Percentiles rank a stretch among this genome's conserved stretches.
Evolutionary conservation across 106 monocot species (phyloP).

Genomic region (Gastrodia elata): DNA sequence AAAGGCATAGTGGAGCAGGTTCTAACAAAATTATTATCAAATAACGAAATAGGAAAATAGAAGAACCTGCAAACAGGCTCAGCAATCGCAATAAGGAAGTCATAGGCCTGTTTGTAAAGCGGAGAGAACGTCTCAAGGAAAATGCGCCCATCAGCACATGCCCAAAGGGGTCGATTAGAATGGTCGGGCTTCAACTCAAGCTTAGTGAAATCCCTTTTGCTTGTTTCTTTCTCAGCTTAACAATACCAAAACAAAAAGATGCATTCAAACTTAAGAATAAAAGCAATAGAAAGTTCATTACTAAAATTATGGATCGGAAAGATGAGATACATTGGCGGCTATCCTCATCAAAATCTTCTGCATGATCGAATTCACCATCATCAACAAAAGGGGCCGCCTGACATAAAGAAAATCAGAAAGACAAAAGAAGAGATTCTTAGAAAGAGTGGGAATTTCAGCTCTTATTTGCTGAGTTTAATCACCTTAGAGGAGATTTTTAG

Average conservation of each 20-base stretch:
- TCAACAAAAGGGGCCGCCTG: conserved; percentile 20
- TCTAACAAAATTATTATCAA: background rate
- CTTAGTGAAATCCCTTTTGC: conserved; percentile 86
- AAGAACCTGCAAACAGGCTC: conserved; percentile 91
- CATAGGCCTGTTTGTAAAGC: conserved; percentile 94
- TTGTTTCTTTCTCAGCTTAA: conserved; percentile 31
- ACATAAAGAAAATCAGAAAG: background rate
- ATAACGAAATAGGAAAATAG: background rate
- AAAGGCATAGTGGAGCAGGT: background rate
- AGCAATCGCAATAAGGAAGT: conserved; percentile 95
- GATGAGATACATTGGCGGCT: conserved; percentile 31
- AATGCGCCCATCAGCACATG: conserved; percentile 93
- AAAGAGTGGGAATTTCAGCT: background rate
- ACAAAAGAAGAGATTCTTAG: background rate
- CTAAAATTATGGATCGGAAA: background rate
- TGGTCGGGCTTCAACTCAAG: conserved; percentile 90
- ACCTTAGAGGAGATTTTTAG: conserved; percentile 24
- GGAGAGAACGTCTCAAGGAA: conserved; percentile 95
- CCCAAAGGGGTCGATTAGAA: conserved; percentile 76
- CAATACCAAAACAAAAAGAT: conserved; percentile 6
- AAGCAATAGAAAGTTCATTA: background rate
- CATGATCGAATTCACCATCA: conserved; percentile 32
- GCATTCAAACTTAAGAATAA: background rate
- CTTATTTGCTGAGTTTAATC: background rate
- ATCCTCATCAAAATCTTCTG: conserved; percentile 74